Evolutionary conservation across 2,329 filamentous ascomycete species (phyloP).

Genomic region (Xylariaceae sp.): DNA sequence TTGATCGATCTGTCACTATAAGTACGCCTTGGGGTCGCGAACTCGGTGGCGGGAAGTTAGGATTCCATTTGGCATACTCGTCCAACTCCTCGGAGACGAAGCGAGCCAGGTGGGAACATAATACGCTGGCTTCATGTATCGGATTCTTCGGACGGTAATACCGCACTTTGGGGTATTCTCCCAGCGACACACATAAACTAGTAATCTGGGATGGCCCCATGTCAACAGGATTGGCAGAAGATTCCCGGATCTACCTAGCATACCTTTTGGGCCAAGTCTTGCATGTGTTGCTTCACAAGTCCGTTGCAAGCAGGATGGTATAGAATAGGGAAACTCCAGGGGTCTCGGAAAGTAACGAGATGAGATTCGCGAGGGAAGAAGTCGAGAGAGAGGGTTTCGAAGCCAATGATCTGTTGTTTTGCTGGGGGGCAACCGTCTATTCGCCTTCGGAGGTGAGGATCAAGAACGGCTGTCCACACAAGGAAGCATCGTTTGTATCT

Average conservation of each 20-base stretch:
- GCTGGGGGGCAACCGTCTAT: conserved; percentile 68
- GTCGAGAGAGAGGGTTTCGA: conserved; percentile 79
- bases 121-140: conserved; percentile 79
- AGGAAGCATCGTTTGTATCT: conserved; percentile 77
- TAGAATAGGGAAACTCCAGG: conserved; percentile 89
- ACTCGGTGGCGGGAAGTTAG: conserved; percentile 76
- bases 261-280: conserved; percentile 83
- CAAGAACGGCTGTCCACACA: conserved; percentile 78
- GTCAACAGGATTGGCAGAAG: conserved; percentile 14
- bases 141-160: conserved; percentile 77
- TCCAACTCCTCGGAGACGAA: conserved; percentile 92
- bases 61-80: conserved; percentile 77
- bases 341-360: conserved; percentile 85
- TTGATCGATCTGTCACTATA: conserved; percentile 83
- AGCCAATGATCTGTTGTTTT: conserved; percentile 71
- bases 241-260: not conserved
- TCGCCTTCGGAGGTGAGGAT: conserved; percentile 64
- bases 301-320: conserved; percentile 89
- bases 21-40: conserved; percentile 76
- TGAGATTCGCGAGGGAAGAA: conserved; percentile 90
- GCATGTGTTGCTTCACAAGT: conserved; percentile 77
- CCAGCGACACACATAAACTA: conserved; percentile 83
- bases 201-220: conserved; percentile 56
- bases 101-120: conserved; percentile 81
- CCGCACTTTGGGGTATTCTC: conserved; percentile 88